Base-by-base conservation (phyloP, 2,329 filamentous ascomycete species). In the Pyrenochaeta sp. region DNA sequence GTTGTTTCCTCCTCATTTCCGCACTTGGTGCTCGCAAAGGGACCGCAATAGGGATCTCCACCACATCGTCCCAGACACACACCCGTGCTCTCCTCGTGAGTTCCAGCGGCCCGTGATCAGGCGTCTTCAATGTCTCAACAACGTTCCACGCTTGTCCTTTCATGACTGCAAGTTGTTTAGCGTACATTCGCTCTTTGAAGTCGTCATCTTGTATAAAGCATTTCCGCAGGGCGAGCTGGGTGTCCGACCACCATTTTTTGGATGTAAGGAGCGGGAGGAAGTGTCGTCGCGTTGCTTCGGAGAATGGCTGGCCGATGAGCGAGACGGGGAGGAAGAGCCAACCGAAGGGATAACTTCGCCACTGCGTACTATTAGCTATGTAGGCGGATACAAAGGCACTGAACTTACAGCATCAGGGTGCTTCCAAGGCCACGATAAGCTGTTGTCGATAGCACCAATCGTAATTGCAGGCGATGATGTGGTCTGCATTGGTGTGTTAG, bases 81-180 rank as follows among this genome's bases (percentile, higher is more conserved):
- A 99, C 94, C 66, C 94, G 88, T 43, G 92, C 90, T 63, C 95
- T 85, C 59, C 95, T 85, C 4, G 95, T 98, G 47, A 99, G 85
- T 77, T 98, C 95, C 15, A 99, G 81, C 0, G 95, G 95, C 0
- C 95, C 95, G 71, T 98, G 94, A 69, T 98, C 95, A 0, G 87
- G 82, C 15, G 90, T 90, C 75, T 99, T 99, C 56, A 99, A 83
- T 0, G 95, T 97, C 79, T 99, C 95, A 4, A 99, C 95, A 0
- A 99, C 95, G 72, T 99, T 99, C 92, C 95, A 99, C 0, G 95
- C 95, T 73, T 99, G 95, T 10, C 95, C 95, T 77, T 99, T 99
- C 92, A 99, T 97, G 54, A 99, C 95, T 1, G 95, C 94, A 57
- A 99, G 96, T 72, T 99, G 95, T 63, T 91, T 88, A n/a, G 92